Conservation (phyloP, 1,284 basidiomycete genomes). For the Trametes versicolor region DNA sequence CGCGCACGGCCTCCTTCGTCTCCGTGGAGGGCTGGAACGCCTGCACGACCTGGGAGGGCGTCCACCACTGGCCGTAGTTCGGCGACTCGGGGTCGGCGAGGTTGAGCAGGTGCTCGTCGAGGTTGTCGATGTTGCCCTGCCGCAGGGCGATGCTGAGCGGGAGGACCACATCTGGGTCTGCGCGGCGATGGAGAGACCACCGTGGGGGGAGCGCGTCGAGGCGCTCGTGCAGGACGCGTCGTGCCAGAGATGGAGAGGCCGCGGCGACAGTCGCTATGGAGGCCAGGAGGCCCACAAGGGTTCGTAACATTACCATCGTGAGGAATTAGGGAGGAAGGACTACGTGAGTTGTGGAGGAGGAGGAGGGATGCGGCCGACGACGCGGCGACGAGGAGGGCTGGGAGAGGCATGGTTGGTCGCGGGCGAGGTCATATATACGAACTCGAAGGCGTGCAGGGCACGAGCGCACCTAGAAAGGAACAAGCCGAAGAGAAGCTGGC, state of each 20-base stretch:
- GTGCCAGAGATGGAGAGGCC: constrained; percentile 28
- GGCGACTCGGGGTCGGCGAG: constrained; percentile 54
- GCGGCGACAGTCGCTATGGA: constrained; percentile 5
- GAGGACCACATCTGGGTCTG: constrained; percentile 45
- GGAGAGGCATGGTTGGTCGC: neutral
- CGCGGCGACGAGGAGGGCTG: constrained; percentile 8
- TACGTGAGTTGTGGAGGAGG: neutral
- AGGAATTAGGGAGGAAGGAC: neutral
- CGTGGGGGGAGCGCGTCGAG: constrained; percentile 46
- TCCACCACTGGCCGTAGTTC: constrained; percentile 55
- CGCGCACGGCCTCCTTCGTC: constrained; percentile 49
- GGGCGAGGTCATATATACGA: constrained; percentile 3
- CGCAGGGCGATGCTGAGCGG: constrained; percentile 56
- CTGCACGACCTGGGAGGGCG: constrained; percentile 45
- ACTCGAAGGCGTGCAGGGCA: neutral
- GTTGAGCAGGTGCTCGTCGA: constrained; percentile 53
- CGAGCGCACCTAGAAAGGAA: constrained; percentile 11
- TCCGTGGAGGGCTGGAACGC: constrained; percentile 55
- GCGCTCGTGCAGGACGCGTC: constrained; percentile 51
- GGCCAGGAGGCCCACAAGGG: constrained; percentile 14
- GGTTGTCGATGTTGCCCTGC: constrained; percentile 52
- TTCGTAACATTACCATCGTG: constrained; percentile 15
- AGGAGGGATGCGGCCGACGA: neutral
- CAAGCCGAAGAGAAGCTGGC: constrained; percentile 9
- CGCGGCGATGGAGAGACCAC: constrained; percentile 48